These are phyloP conservation scores for Boletellus sp. DNA, from an alignment of 1,284 basidiomycete genomes.

Conservation along the genomic window DNA sequence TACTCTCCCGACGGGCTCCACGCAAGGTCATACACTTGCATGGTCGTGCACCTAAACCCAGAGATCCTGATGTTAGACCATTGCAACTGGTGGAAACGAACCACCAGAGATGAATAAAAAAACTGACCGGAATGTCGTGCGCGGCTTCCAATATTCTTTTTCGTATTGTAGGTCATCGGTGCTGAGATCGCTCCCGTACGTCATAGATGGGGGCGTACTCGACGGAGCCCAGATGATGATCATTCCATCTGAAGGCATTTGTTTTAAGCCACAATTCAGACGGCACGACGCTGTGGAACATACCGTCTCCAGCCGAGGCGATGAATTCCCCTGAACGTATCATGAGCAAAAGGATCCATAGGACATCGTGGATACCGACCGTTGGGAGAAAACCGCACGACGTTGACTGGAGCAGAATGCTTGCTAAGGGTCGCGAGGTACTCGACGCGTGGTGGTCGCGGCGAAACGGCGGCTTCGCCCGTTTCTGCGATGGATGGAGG, in stretches of 20 bases:
- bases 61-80: constrained; percentile 5
- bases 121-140: constrained; percentile 79
- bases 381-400: constrained; percentile 93
- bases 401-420: constrained; percentile 95
- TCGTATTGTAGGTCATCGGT: constrained; percentile 82
- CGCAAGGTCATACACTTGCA: constrained; percentile 96
- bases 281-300: constrained; percentile 29
- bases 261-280: constrained; percentile 7
- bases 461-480: constrained; percentile 40
- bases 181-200: constrained; percentile 73
- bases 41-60: constrained; percentile 65
- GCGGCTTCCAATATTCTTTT: constrained; percentile 94
- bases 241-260: constrained; percentile 75
- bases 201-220: constrained; percentile 63
- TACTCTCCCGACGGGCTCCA: constrained; percentile 97
- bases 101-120: background rate
- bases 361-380: constrained; percentile 49
- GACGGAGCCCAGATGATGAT: constrained; percentile 93
- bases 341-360: constrained; percentile 1
- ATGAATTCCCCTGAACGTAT: constrained; percentile 70
- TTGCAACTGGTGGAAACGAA: background rate
- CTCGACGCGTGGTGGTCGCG: constrained; percentile 85
- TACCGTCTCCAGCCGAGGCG: constrained; percentile 93
- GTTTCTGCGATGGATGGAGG: constrained; percentile 61
- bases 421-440: constrained; percentile 92